These are phyloP conservation scores for Acacia melanoxylon DNA, from an alignment of 306 rosid species.

Conservation along the genomic window DNA sequence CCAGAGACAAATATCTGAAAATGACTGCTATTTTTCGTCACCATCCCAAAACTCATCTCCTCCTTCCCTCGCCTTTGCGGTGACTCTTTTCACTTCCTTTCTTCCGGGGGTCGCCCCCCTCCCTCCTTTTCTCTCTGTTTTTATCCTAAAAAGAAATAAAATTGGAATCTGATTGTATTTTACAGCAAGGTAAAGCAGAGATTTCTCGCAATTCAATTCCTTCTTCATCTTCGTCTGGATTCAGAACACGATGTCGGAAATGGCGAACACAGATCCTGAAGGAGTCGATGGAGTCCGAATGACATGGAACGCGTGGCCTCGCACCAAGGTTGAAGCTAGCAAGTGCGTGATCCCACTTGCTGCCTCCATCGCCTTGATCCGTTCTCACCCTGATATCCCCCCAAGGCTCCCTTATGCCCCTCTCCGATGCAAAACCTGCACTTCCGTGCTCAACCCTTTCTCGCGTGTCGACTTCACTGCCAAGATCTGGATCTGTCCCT, in stretches of 20 bases:
- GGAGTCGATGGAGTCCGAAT: constrained; percentile 88
- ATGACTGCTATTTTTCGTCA: neutral
- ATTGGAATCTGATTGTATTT: neutral
- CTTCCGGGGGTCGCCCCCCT: constrained; percentile 43
- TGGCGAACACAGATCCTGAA: constrained; percentile 81
- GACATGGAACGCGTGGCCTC: constrained; percentile 94
- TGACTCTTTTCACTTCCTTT: constrained; percentile 53
- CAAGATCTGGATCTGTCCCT: constrained; percentile 97
- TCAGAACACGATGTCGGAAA: constrained; percentile 56
- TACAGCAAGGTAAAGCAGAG: neutral
- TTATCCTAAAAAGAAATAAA: neutral
- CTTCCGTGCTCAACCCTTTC: constrained; percentile 69
- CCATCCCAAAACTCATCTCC: neutral
- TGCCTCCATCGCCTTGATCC: constrained; percentile 74
- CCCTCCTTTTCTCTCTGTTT: neutral
- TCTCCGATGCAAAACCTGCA: constrained; percentile 83
- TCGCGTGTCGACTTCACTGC: constrained; percentile 75
- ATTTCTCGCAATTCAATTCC: neutral
- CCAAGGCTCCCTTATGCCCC: constrained; percentile 81
- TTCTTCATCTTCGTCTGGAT: neutral
- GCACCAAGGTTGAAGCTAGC: constrained; percentile 84
- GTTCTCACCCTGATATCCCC: constrained; percentile 69
- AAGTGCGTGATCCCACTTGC: constrained; percentile 91
- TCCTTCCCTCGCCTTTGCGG: constrained; percentile 32
- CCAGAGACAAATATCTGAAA: neutral